Conservation (phyloP, 768 basidiomycete genomes). For the Royoungia palumana region DNA sequence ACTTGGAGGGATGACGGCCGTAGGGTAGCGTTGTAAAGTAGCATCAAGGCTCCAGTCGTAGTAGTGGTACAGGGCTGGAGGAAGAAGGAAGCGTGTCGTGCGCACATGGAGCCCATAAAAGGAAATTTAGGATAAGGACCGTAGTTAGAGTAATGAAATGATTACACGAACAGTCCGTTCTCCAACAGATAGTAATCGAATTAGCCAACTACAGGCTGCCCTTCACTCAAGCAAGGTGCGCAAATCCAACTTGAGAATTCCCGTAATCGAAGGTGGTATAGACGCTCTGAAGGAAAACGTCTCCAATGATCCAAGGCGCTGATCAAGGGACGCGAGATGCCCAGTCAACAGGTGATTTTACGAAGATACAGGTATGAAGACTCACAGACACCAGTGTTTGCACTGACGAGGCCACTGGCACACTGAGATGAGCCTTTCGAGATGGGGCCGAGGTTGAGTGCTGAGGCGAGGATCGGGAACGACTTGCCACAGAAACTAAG, state of each 20-base stretch:
- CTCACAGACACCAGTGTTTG: not conserved
- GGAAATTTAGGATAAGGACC: no score
- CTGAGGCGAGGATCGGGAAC: conserved; percentile 27
- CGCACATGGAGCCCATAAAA: no score
- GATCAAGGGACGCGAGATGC: conserved; percentile 25
- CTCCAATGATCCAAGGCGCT: conserved; percentile 33
- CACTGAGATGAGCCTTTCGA: conserved; percentile 25
- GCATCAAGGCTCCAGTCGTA: no score
- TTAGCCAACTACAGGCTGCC: no score
- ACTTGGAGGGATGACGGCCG: no score
- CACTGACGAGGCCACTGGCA: conserved; percentile 31
- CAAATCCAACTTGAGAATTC: conserved; percentile 37
- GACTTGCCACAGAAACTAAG: conserved; percentile 36
- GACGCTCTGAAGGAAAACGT: conserved; percentile 41
- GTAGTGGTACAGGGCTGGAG: no score
- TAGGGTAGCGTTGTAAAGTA: no score
- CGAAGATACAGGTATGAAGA: no score
- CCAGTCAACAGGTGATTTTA: conserved; percentile 12
- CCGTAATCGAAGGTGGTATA: conserved; percentile 42
- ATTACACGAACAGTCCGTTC: no score
- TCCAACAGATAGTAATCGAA: no score
- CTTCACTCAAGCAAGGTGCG: conserved; percentile 15
- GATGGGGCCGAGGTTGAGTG: conserved; percentile 39
- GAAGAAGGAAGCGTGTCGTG: no score
- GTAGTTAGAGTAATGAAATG: no score